Percentiles rank a stretch among this genome's conserved stretches.
These are phyloP conservation scores for Stevia rebaudiana DNA, from an alignment of 140 eudicot species.

Conservation along the genomic window DNA sequence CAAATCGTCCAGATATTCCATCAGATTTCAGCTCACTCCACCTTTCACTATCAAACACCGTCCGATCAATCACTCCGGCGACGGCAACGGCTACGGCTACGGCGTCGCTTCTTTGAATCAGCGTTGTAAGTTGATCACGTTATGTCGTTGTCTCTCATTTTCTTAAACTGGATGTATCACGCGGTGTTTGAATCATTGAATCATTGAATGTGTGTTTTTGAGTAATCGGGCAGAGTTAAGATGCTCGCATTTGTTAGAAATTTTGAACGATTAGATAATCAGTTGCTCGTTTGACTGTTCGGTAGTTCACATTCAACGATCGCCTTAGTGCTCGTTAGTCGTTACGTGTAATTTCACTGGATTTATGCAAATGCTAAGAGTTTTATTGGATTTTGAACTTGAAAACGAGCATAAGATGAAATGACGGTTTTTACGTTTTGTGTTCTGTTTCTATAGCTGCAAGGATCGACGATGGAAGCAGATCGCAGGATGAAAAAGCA, in stretches of 20 bases:
- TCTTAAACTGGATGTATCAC: neutral
- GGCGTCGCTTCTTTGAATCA: neutral
- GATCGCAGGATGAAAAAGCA: neutral
- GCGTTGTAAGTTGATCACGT: slow-evolving; percentile 8
- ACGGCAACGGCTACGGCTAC: neutral
- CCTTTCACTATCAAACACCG: neutral
- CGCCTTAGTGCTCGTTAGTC: too few relatives aligned
- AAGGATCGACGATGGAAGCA: slow-evolving; percentile 15
- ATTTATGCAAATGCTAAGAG: slow-evolving; percentile 10
- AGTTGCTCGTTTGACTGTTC: neutral
- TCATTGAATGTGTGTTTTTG: neutral
- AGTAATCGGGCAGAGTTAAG: neutral
- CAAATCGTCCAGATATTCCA: neutral
- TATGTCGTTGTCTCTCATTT: neutral
- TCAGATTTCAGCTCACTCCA: slow-evolving; percentile 4
- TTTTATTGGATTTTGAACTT: neutral
- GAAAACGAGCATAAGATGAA: slow-evolving; percentile 1
- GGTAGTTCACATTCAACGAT: neutral
- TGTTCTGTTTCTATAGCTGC: slow-evolving; percentile 11
- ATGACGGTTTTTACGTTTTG: neutral
- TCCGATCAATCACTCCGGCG: neutral
- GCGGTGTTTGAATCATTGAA: neutral
- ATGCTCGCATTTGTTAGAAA: neutral
- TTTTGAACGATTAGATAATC: neutral
- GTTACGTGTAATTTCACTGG: slow-evolving; percentile 2